Percentiles rank a stretch among this genome's conserved stretches.
Evolutionary conservation across 2,329 filamentous ascomycete species (phyloP).

Genomic region (Pseudogymnoascus sp.): DNA sequence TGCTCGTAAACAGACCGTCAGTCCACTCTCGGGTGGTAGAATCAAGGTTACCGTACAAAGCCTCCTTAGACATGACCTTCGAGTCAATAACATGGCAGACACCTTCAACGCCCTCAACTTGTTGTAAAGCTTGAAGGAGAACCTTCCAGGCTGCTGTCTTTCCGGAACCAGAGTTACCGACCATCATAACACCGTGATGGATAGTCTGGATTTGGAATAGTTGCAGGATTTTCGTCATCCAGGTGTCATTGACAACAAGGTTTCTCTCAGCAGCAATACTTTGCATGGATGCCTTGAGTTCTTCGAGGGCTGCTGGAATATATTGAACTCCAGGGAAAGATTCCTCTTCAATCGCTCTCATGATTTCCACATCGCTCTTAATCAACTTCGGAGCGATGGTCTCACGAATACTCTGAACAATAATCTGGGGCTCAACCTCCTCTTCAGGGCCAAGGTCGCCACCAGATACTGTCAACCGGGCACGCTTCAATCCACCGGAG

Average conservation of each 20-base stretch:
- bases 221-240: conserved; percentile 96
- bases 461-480: conserved; percentile 54
- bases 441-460: conserved; percentile 56
- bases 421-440: conserved; percentile 87
- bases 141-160: conserved; percentile 95
- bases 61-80: conserved; percentile 99
- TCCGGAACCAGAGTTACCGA: conserved; percentile 92
- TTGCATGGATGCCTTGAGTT: conserved; percentile 72
- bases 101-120: conserved; percentile 84
- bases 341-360: conserved; percentile 71
- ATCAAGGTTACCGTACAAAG: conserved; percentile 89
- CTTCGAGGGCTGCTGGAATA: conserved; percentile 74
- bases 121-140: conserved; percentile 80
- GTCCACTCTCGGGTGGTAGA: conserved; percentile 98
- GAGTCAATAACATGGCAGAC: conserved; percentile 97
- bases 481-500: conserved; percentile 89
- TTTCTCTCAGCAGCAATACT: conserved; percentile 77
- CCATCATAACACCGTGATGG: conserved; percentile 99
- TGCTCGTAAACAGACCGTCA: conserved; percentile 95
- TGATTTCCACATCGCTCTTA: conserved; percentile 78
- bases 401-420: conserved; percentile 96
- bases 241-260: conserved; percentile 82
- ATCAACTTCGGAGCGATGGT: conserved; percentile 98
- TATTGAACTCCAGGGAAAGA: conserved; percentile 93
- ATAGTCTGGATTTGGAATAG: conserved; percentile 97